Base-by-base conservation (phyloP, 768 basidiomycete genomes). In the Dendrothele bispora region DNA sequence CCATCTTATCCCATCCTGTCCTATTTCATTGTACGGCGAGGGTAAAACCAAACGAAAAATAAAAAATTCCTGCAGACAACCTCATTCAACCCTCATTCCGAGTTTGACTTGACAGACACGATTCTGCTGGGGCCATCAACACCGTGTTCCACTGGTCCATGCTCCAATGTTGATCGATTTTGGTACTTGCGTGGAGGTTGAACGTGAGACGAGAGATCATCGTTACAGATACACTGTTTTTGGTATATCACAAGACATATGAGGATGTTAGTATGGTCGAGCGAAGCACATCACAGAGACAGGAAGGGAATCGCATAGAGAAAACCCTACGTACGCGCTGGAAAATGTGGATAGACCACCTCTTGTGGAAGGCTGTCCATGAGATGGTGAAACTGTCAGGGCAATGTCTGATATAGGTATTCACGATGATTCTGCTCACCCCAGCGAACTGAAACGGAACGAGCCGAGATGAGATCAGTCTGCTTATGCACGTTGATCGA, bases 141-240 rank as follows among this genome's bases (percentile, higher is more conserved):
- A n/a, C n/a, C n/a, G n/a, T n/a, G n/a, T n/a, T n/a, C n/a, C n/a
- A n/a, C n/a, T n/a, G n/a, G n/a, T n/a, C n/a, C n/a, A n/a, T n/a
- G n/a, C n/a, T n/a, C n/a, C n/a, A n/a, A n/a, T n/a, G n/a, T n/a
- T n/a, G n/a, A n/a, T n/a, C n/a, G n/a, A n/a, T n/a, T n/a, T n/a
- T n/a, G n/a, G n/a, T n/a, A n/a, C n/a, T n/a, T n/a, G n/a, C n/a
- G n/a, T 80, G 73, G 5, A 81, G 67, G 57, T 82, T 80, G 32
- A 81, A 70, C 69, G 80, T 77, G 1, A 82, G 69, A 8, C 78
- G 77, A 11, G 77, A 79, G 64, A 80, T 72, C 70, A 80, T 68
- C 1, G 70, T 73, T 7, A 79, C 67, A 4, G 79, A 76, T 11
- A 79, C 64, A 52, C 78, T 79, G n/a, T n/a, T n/a, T n/a, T n/a